These are phyloP conservation scores for Acorus gramineus DNA, from an alignment of 106 monocot species.

Conservation along the genomic window DNA sequence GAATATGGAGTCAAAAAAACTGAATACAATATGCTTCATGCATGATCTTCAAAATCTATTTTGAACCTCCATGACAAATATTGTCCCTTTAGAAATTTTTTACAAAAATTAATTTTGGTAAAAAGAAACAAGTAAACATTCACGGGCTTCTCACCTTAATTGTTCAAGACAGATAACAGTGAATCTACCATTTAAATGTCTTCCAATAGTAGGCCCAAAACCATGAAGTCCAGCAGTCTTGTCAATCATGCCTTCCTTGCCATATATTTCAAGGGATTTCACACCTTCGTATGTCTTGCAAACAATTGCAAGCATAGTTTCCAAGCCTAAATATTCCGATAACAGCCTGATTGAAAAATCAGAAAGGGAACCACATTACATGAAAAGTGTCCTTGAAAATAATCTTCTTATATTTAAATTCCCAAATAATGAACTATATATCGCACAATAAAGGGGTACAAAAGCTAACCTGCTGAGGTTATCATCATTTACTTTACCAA, in stretches of 20 bases:
- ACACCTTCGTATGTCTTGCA: constrained; percentile 81
- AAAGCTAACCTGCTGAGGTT: constrained; percentile 63
- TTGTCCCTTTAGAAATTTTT: too few species aligned
- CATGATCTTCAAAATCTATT: too few species aligned
- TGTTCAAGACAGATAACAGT: constrained; percentile 69
- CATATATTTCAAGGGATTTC: constrained; percentile 69
- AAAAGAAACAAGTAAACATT: not conserved
- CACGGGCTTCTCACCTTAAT: constrained; percentile 37
- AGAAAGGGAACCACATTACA: not conserved
- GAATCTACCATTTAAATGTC: constrained; percentile 56
- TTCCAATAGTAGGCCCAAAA: constrained; percentile 49
- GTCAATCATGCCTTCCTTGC: constrained; percentile 53
- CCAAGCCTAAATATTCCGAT: constrained; percentile 73
- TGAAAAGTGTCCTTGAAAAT: too few species aligned
- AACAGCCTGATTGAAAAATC: constrained; percentile 36
- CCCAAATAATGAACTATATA: too few species aligned
- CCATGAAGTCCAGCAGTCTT: constrained; percentile 67
- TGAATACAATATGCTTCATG: too few species aligned
- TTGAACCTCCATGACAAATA: too few species aligned
- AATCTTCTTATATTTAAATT: too few species aligned
- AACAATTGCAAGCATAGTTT: constrained; percentile 84
- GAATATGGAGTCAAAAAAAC: not conserved
- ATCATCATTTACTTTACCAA: constrained; percentile 69
- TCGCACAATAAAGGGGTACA: not conserved
- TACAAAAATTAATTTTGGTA: not conserved